Conservation (phyloP, 176 grass and related monocot genomes). For the Aegilops bicornis region DNA sequence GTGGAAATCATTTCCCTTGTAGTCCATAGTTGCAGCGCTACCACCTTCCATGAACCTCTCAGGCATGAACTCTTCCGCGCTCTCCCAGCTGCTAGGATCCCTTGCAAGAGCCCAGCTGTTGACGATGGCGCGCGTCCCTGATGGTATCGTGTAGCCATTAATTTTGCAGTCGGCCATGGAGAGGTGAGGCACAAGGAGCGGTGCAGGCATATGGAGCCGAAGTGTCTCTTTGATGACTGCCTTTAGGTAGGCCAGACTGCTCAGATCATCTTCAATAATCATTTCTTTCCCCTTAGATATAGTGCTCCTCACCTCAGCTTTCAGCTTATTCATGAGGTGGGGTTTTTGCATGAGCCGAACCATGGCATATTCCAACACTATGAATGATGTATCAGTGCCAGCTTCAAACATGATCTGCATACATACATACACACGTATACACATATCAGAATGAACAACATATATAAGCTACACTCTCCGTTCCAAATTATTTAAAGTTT, state of each 20-base stretch:
- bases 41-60: slow-evolving; percentile 21
- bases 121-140: background rate
- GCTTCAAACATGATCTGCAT: slow-evolving; percentile 31
- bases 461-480: background rate
- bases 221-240: background rate
- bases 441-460: background rate
- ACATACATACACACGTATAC: background rate
- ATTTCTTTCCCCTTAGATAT: background rate
- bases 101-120: background rate
- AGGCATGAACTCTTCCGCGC: slow-evolving; percentile 22
- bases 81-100: slow-evolving; percentile 29
- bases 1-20: background rate
- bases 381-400: slow-evolving; percentile 38
- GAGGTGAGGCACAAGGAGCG: slow-evolving; percentile 32
- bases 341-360: background rate
- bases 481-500: background rate
- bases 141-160: slow-evolving; percentile 31
- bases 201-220: slow-evolving; percentile 28
- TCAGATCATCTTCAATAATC: background rate
- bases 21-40: background rate
- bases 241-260: background rate
- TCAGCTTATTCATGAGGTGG: background rate
- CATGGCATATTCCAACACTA: slow-evolving; percentile 46
- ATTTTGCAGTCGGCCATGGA: slow-evolving; percentile 29
- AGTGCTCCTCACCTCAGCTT: background rate